Evolutionary conservation across 2,329 filamentous ascomycete species (phyloP).

Genomic region (Oidium heveae): DNA sequence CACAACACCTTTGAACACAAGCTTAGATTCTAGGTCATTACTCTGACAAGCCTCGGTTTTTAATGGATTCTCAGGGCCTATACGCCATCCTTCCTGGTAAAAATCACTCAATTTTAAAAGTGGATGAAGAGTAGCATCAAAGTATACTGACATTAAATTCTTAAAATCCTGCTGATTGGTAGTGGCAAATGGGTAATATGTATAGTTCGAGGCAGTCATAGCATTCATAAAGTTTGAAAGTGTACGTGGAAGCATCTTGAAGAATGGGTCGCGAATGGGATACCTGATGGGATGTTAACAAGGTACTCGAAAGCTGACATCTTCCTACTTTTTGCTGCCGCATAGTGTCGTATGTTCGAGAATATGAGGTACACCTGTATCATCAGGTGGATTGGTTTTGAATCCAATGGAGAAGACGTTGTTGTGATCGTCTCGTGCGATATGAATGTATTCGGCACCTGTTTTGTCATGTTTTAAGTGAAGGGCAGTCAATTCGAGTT

Average conservation of each 20-base stretch:
- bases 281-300: constrained; percentile 28
- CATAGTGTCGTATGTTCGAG: constrained; percentile 93
- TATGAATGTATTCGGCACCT: constrained; percentile 83
- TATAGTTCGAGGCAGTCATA: constrained; percentile 88
- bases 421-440: constrained; percentile 85
- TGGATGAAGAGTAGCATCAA: constrained; percentile 80
- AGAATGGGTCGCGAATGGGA: constrained; percentile 96
- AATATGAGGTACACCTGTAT: constrained; percentile 89
- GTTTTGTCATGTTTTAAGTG: constrained; percentile 88
- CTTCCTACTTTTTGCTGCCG: constrained; percentile 61
- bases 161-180: constrained; percentile 89
- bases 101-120: constrained; percentile 81
- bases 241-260: constrained; percentile 96
- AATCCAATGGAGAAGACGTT: constrained; percentile 99
- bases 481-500: constrained; percentile 76
- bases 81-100: constrained; percentile 85
- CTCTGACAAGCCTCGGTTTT: constrained; percentile 15
- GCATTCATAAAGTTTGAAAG: constrained; percentile 99
- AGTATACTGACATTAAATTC: constrained; percentile 88
- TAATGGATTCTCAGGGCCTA: constrained; percentile 69
- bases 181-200: constrained; percentile 91
- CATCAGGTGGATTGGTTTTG: constrained; percentile 94
- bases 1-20: constrained; percentile 87
- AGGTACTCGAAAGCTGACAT: neutral
- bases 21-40: constrained; percentile 18